Evolutionary conservation across 179 eudicot species (phyloP).

Genomic region (Carnegiea gigantea): DNA sequence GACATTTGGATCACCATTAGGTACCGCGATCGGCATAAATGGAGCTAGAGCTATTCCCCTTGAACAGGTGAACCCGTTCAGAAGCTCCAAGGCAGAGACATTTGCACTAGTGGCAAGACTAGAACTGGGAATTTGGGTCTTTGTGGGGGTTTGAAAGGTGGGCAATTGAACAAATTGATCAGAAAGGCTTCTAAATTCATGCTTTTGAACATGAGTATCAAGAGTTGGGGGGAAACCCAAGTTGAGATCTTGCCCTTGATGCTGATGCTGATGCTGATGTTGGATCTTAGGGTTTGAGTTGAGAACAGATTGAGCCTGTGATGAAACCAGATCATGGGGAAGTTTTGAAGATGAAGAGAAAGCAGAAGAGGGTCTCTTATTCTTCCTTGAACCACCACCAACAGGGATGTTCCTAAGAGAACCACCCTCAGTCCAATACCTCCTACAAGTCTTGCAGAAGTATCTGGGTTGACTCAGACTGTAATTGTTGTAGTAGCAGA

Average conservation of each 20-base stretch:
- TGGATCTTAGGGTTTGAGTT: slow-evolving; percentile 41
- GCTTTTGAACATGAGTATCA: slow-evolving; percentile 21
- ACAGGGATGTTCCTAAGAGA: slow-evolving; percentile 63
- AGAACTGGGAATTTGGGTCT: slow-evolving; percentile 15
- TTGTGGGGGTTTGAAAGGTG: slow-evolving; percentile 27
- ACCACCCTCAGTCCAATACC: slow-evolving; percentile 82
- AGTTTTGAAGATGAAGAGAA: slow-evolving; percentile 27
- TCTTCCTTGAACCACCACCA: slow-evolving; percentile 76
- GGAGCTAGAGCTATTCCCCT: slow-evolving; percentile 37
- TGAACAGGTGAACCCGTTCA: slow-evolving; percentile 41
- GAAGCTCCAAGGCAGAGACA: slow-evolving; percentile 35
- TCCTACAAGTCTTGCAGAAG: slow-evolving; percentile 69
- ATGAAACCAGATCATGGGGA: slow-evolving; percentile 28
- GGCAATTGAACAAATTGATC: slow-evolving; percentile 34
- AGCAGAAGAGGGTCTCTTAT: slow-evolving; percentile 42
- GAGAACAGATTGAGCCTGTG: not conserved
- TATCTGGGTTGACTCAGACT: slow-evolving; percentile 67
- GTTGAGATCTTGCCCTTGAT: slow-evolving; percentile 42
- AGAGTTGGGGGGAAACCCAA: slow-evolving; percentile 38
- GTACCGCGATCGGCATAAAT: slow-evolving; percentile 41
- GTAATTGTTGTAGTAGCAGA: slow-evolving; percentile 76
- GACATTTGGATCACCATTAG: slow-evolving; percentile 20
- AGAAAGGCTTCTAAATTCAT: slow-evolving; percentile 42
- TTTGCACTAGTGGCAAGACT: slow-evolving; percentile 5
- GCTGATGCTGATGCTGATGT: not conserved